These are phyloP conservation scores for Wickerhamiella domercqiae DNA, from an alignment of 805 yeast species.

Conservation along the genomic window DNA sequence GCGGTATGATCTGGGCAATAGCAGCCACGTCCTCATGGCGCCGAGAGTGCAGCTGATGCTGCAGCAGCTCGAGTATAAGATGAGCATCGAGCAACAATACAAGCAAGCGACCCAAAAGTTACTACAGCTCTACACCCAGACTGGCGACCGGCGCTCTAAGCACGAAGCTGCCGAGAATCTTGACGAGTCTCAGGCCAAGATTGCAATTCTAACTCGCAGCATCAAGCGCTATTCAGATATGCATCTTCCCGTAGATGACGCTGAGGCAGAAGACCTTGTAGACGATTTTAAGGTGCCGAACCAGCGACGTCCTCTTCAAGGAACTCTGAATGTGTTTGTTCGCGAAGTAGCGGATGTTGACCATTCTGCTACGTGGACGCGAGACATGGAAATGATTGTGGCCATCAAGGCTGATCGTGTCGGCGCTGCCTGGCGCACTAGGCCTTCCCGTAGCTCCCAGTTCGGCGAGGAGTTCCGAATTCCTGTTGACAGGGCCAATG, in stretches of 20 bases:
- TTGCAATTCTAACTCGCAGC: constrained; percentile 68
- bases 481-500: constrained; percentile 80
- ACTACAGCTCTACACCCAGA: constrained; percentile 68
- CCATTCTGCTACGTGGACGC: constrained; percentile 60
- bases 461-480: constrained; percentile 59
- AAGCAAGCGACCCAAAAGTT: constrained; percentile 84
- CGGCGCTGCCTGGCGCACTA: constrained; percentile 45
- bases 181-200: constrained; percentile 68
- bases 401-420: constrained; percentile 16
- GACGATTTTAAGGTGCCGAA: constrained; percentile 51
- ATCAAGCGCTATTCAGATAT: constrained; percentile 79
- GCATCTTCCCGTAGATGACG: constrained; percentile 34
- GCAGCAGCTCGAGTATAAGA: constrained; percentile 83
- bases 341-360: constrained; percentile 77
- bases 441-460: constrained; percentile 58
- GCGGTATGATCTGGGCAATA: constrained; percentile 48
- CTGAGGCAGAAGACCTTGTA: constrained; percentile 11
- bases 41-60: constrained; percentile 91
- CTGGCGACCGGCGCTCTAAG: constrained; percentile 76
- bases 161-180: constrained; percentile 83
- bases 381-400: constrained; percentile 81
- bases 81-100: constrained; percentile 88
- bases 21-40: constrained; percentile 63
- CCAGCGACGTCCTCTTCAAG: constrained; percentile 72
- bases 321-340: constrained; percentile 58